phyloP scores from a whole-genome alignment of 805 yeast genomes.

The Teunomyces tritomae region DNA sequence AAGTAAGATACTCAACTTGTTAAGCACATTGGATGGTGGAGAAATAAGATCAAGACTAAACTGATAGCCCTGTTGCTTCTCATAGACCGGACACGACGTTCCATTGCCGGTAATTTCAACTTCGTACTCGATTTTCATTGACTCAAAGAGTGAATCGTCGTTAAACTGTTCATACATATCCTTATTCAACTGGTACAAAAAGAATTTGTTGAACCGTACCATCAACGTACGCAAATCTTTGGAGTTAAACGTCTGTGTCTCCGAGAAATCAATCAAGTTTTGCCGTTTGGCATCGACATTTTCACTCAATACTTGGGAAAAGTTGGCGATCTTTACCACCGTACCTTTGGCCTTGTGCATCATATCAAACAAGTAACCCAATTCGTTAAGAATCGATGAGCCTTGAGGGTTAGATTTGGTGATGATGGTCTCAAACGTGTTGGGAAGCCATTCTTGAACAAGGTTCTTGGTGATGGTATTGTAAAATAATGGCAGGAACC shows the following conservation, averaged over 20 bases:
- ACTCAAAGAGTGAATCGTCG: slow-evolving; percentile 21
- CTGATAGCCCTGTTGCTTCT: slow-evolving; percentile 31
- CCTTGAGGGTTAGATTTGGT: slow-evolving; percentile 35
- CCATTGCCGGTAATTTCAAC: slow-evolving; percentile 39
- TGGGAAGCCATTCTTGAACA: slow-evolving; percentile 46
- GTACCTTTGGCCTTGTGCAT: slow-evolving; percentile 73
- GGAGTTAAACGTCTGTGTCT: slow-evolving; percentile 43
- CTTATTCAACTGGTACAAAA: slow-evolving; percentile 48
- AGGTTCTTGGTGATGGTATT: slow-evolving; percentile 59
- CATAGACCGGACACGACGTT: slow-evolving; percentile 33
- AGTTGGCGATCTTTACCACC: slow-evolving; percentile 74
- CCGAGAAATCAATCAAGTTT: slow-evolving; percentile 54
- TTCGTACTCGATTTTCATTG: slow-evolving; percentile 44
- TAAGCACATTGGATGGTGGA: slow-evolving; percentile 29
- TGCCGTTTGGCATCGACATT: slow-evolving; percentile 46
- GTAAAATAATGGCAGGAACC: slow-evolving; percentile 73
- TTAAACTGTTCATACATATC: slow-evolving; percentile 45
- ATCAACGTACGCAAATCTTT: slow-evolving; percentile 43
- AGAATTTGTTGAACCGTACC: slow-evolving; percentile 57
- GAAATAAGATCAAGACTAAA: slow-evolving; percentile 45
- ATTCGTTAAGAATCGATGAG: slow-evolving; percentile 65
- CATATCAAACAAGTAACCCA: slow-evolving; percentile 93
- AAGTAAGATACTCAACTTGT: slow-evolving; percentile 18
- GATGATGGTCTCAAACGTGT: slow-evolving; percentile 29
- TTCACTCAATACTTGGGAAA: slow-evolving; percentile 44